Base-by-base conservation (phyloP, 2,329 filamentous ascomycete genomes). In the Alternaria dauci region DNA sequence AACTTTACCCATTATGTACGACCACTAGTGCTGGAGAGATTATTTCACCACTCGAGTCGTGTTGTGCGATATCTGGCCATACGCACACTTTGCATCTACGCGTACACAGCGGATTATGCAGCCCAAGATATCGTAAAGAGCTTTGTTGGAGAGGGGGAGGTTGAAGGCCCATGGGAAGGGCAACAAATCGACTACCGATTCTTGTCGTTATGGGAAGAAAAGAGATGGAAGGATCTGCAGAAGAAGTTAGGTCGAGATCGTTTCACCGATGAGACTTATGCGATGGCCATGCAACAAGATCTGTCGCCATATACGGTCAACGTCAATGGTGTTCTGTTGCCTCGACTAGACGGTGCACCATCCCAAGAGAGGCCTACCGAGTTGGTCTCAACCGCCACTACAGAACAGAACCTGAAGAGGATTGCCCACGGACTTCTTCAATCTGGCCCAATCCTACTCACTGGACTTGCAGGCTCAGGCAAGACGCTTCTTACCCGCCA, bases 401-500 rank as follows among this genome's bases (percentile, higher is more conserved):
- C 93, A 0, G 80, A 85, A 32, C 76, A 77, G 9, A 99, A 98
- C 67, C 81, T 97, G 38, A 86, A 87, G 70, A 82, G 78, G 11
- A 85, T 98, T 57, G 91, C 91, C 2, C 79, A 80, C 28, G 85
- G 89, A 47, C 81, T 99, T 30, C 88, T 91, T 44, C 83, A 83
- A 4, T 76, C 86, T 1, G 88, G 88, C 0, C 93, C 96, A 0
- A 84, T 97, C 36, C 83, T 99, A 20, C 84, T 99, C 5, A 88
- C 93, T 64, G 95, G 95, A 1, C 82, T 92, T 14, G 87, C 94
- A 8, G 94, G 96, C 20, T 91, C 91, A 32, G 95, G 95, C 52
- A 99, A 99, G 82, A 97, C 95, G 0, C 89, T 92, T 0, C 80
- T 96, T 20, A 87, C 96, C 14, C 91, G 92, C 66, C 90, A 97